Percentiles rank a stretch among this genome's conserved stretches.
These are phyloP conservation scores for Phytophthora quininea DNA, from an alignment of 352 stramenopile species.

Conservation along the genomic window DNA sequence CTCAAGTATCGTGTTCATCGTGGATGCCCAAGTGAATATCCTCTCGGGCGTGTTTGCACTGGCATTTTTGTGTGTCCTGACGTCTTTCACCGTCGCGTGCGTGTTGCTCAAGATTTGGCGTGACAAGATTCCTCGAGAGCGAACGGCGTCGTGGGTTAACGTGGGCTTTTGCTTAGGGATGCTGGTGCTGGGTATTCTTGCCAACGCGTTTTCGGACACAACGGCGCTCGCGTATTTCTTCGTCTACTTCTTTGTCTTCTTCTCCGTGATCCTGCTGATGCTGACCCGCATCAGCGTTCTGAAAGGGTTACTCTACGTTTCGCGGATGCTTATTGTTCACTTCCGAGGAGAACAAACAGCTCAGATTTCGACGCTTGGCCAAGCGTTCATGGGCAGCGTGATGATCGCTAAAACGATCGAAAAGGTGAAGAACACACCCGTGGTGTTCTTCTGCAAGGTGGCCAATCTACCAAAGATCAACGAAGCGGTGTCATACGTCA, in stretches of 20 bases:
- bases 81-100: slow-evolving; percentile 82
- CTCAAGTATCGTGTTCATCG: slow-evolving; percentile 73
- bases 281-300: slow-evolving; percentile 65
- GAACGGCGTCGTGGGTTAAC: slow-evolving; percentile 70
- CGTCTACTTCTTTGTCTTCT: slow-evolving; percentile 64
- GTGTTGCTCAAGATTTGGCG: slow-evolving; percentile 88
- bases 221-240: slow-evolving; percentile 55
- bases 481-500: slow-evolving; percentile 91
- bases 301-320: slow-evolving; percentile 53
- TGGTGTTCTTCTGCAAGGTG: slow-evolving; percentile 92
- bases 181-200: slow-evolving; percentile 52
- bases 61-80: slow-evolving; percentile 86
- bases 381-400: slow-evolving; percentile 54
- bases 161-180: slow-evolving; percentile 53
- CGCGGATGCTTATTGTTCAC: slow-evolving; percentile 41
- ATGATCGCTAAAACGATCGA: slow-evolving; percentile 78
- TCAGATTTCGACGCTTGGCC: background rate
- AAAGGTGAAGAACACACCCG: slow-evolving; percentile 75
- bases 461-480: slow-evolving; percentile 91
- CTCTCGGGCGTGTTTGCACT: slow-evolving; percentile 90
- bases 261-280: slow-evolving; percentile 64
- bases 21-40: slow-evolving; percentile 79
- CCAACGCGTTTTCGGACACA: slow-evolving; percentile 58
- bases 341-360: slow-evolving; percentile 8
- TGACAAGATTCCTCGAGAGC: slow-evolving; percentile 74